phyloP scores from a whole-genome alignment of 2,329 filamentous ascomycete species.

The Periconia sp. region DNA sequence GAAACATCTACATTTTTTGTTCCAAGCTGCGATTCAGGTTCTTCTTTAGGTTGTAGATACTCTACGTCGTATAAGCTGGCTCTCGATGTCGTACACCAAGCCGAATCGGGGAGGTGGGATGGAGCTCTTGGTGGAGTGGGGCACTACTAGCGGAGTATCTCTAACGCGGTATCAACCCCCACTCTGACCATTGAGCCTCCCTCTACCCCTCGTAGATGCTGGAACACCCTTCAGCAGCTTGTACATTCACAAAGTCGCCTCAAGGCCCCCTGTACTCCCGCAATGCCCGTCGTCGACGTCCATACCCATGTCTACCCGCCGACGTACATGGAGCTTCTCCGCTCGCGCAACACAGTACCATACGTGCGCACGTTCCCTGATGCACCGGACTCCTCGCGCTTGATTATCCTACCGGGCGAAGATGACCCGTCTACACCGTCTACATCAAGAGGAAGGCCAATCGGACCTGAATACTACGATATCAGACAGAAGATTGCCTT shows the following conservation, averaged over 20 bases:
- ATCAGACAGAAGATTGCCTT: conserved; percentile 81
- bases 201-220: not conserved
- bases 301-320: conserved; percentile 70
- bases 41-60: no score
- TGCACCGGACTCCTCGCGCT: conserved; percentile 62
- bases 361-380: conserved; percentile 70
- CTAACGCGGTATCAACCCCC: no score
- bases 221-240: not conserved
- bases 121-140: conserved; percentile 28
- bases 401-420: conserved; percentile 69
- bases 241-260: conserved; percentile 1
- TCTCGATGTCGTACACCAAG: conserved; percentile 3
- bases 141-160: conserved; percentile 19
- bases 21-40: not conserved
- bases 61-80: no score
- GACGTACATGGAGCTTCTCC: conserved; percentile 64
- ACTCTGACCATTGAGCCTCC: conserved; percentile 1
- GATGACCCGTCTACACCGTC: conserved; percentile 59
- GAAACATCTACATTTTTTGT: no score
- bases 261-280: conserved; percentile 2
- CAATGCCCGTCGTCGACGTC: conserved; percentile 61
- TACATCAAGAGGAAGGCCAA: conserved; percentile 74
- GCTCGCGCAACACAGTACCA: conserved; percentile 66
- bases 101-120: conserved; percentile 38
- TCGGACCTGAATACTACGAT: conserved; percentile 83